These are phyloP conservation scores for Choiromyces venosus DNA, from an alignment of 495 filamentous ascomycete species.

Conservation along the genomic window DNA sequence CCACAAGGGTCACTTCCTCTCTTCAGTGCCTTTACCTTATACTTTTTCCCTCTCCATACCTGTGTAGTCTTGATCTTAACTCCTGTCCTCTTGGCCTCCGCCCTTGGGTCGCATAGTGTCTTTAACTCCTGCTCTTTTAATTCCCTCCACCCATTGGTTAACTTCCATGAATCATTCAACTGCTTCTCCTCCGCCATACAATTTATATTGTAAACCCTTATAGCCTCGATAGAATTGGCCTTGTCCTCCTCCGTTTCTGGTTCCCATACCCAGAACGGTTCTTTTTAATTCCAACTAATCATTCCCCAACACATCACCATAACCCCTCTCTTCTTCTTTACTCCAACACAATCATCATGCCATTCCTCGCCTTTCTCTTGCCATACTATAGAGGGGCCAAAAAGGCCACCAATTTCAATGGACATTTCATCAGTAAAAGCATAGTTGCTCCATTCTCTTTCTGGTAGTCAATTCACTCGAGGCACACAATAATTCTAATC, in stretches of 20 bases:
- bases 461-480: not conserved
- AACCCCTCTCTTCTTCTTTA: not conserved
- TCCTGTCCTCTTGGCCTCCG: not conserved
- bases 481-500: no score
- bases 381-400: not conserved
- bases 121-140: not conserved
- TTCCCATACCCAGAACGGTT: not conserved
- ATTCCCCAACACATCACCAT: slow-evolving; percentile 1
- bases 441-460: not conserved
- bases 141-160: no score
- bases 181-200: not conserved
- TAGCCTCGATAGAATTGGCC: not conserved
- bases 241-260: slow-evolving; percentile 3
- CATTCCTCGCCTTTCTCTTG: not conserved
- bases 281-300: slow-evolving; percentile 4
- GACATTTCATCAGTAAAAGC: slow-evolving; percentile 6
- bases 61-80: not conserved
- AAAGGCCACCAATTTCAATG: not conserved
- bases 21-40: not conserved
- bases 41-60: slow-evolving; percentile 4
- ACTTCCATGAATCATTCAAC: not conserved
- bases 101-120: no score
- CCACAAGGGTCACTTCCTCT: not conserved
- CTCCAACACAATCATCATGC: not conserved
- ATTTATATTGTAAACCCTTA: not conserved